phyloP scores from a whole-genome alignment of 1,139 yeast genomes.

The Pneumocystis murina region DNA sequence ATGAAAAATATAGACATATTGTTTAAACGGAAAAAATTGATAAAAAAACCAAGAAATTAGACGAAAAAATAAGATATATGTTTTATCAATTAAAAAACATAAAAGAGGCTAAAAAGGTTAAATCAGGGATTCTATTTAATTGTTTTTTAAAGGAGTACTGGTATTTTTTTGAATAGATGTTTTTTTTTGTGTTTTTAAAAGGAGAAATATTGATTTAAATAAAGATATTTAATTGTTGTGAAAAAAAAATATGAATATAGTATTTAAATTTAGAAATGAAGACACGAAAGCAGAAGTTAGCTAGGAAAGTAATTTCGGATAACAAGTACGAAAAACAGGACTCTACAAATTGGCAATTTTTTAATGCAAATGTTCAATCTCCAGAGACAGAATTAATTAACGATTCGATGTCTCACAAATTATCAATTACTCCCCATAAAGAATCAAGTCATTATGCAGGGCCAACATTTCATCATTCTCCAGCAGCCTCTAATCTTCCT shows the following conservation, averaged over 20 bases:
- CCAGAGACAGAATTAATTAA: neutral
- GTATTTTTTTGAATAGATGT: neutral
- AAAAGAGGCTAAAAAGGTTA: neutral
- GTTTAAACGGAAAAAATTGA: neutral
- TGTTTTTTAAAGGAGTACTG: neutral
- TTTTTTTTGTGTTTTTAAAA: neutral
- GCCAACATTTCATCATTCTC: slow-evolving; percentile 30
- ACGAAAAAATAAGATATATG: neutral
- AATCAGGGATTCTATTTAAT: neutral
- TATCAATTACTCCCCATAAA: neutral
- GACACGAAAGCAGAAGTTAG: neutral
- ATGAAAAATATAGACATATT: neutral
- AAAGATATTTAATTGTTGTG: neutral
- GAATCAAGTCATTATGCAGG: slow-evolving; percentile 22
- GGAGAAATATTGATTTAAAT: neutral
- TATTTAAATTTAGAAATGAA: neutral
- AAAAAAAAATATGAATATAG: neutral
- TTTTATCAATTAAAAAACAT: neutral
- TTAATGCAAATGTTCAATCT: neutral
- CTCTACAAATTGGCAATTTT: neutral
- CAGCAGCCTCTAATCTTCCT: slow-evolving; percentile 32
- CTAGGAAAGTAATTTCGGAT: neutral
- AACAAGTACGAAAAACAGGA: neutral
- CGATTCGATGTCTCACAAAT: neutral
- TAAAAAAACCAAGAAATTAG: neutral